These are phyloP conservation scores for Camelina neglecta DNA, from an alignment of 345 rosid species.

Conservation along the genomic window DNA sequence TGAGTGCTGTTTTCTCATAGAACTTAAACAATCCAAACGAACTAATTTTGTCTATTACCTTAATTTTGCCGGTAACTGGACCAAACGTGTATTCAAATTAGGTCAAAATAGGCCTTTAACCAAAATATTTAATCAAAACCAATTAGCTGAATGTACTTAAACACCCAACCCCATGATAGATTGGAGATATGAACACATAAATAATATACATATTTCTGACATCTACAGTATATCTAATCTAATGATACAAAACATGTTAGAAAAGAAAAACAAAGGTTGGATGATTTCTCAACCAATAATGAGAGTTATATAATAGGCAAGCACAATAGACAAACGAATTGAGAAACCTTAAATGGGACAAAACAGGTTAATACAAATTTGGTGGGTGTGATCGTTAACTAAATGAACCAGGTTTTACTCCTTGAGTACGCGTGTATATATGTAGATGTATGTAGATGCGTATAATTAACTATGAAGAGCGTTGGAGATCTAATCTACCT, in stretches of 20 bases:
- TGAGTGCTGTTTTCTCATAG: neutral
- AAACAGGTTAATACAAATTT: conserved; percentile 39
- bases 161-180: neutral
- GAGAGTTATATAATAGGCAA: conserved; percentile 20
- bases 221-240: neutral
- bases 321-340: conserved; percentile 5
- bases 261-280: neutral
- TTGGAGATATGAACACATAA: neutral
- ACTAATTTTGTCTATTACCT: too few species aligned
- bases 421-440: conserved; percentile 33
- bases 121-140: neutral
- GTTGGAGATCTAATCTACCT: conserved; percentile 43
- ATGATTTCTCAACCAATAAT: conserved; percentile 41
- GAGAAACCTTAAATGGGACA: conserved; percentile 30
- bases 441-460: conserved; percentile 25
- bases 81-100: neutral
- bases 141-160: neutral
- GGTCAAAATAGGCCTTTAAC: neutral
- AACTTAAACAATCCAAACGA: too few species aligned
- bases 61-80: too few species aligned
- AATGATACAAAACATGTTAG: neutral
- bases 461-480: conserved; percentile 23
- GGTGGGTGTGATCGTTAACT: conserved; percentile 34
- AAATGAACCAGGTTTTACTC: conserved; percentile 36
- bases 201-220: neutral